A percentile compares a stretch with the other conserved stretches of the same genome.
phyloP scores from a whole-genome alignment of 2,329 filamentous ascomycete genomes.

The Curvularia sp. region DNA sequence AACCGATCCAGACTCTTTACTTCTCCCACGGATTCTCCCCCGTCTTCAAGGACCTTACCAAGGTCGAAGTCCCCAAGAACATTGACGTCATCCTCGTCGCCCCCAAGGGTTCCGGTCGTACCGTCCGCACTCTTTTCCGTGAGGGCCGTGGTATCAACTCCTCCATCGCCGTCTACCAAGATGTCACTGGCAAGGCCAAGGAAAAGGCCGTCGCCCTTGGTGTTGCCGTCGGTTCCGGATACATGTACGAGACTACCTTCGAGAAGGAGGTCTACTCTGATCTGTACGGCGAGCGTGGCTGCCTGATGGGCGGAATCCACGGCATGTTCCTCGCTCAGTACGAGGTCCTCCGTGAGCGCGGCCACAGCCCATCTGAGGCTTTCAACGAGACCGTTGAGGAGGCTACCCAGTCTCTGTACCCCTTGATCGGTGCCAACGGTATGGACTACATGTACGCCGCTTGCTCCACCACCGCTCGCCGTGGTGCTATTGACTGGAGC shows the following conservation, averaged over 20 bases:
- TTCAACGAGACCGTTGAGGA: slow-evolving; percentile 99
- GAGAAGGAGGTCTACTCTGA: slow-evolving; percentile 99
- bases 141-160: slow-evolving; percentile 99
- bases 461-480: slow-evolving; percentile 97
- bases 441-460: slow-evolving; percentile 99
- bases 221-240: slow-evolving; percentile 95
- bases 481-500: slow-evolving; percentile 99
- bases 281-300: slow-evolving; percentile 99
- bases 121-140: slow-evolving; percentile 97
- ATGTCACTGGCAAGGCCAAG: slow-evolving; percentile 96
- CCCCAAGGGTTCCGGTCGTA: slow-evolving; percentile 98
- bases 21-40: slow-evolving; percentile 99
- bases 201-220: slow-evolving; percentile 97
- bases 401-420: slow-evolving; percentile 97
- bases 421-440: slow-evolving; percentile 93
- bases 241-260: slow-evolving; percentile 99
- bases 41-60: slow-evolving; percentile 99
- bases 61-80: slow-evolving; percentile 93
- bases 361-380: slow-evolving; percentile 95
- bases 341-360: slow-evolving; percentile 98
- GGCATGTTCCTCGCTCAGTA: slow-evolving; percentile 99
- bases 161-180: slow-evolving; percentile 97
- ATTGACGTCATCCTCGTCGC: slow-evolving; percentile 99
- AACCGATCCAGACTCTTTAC: slow-evolving; percentile 81
- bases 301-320: slow-evolving; percentile 99